Evolutionary conservation across 2,329 filamentous ascomycete species (phyloP), one percentile per base, ranked within the genome.

Genomic region (Emergomyces orientalis): DNA sequence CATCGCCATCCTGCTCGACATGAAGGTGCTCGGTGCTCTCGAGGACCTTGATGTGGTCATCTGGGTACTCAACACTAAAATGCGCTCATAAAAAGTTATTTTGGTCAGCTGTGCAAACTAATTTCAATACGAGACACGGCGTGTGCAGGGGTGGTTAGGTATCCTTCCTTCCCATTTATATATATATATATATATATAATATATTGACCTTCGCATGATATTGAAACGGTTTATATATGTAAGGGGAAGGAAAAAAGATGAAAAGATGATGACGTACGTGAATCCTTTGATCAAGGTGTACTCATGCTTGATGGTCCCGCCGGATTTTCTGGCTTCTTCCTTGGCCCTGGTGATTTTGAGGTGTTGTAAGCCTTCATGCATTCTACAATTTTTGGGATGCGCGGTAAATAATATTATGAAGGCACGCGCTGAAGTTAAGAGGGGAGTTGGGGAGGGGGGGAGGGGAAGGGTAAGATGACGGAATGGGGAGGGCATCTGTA

Each of bases 231-330:
- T 49, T 4, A 14, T 25, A 11, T 58, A 34, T 37, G 9, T 45
- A 9, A 27, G 45, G 43, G 43, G 62, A 41, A 60, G 8, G 55
- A 56, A 54, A 22, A n/a, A 19, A n/a, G 19, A n/a, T 11, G 1
- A 39, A 55, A 11, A 13, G 6, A 37, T 1, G 25, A 37, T 41
- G 63, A 32, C 41, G 56, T 81, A 97, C 93, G 89, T 87, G 80
- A 97, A 97, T 63, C 88, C 92, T 80, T 93, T 95, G 83, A 96
- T 91, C 70, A 96, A 78, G 65, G 79, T 87, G 81, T 90, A 96
- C 75, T 94, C 89, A 70, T 94, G 86, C 62, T 79, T 85, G 78
- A 97, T 94, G 76, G 85, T 86, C 74, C 91, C 93, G 72, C 93
- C 93, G 74, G 93, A 85, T 51, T 88, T 83, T 64, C 75, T 78